phyloP scores from a whole-genome alignment of 2,329 filamentous ascomycete genomes.

The Epichloe brachyelytri region DNA sequence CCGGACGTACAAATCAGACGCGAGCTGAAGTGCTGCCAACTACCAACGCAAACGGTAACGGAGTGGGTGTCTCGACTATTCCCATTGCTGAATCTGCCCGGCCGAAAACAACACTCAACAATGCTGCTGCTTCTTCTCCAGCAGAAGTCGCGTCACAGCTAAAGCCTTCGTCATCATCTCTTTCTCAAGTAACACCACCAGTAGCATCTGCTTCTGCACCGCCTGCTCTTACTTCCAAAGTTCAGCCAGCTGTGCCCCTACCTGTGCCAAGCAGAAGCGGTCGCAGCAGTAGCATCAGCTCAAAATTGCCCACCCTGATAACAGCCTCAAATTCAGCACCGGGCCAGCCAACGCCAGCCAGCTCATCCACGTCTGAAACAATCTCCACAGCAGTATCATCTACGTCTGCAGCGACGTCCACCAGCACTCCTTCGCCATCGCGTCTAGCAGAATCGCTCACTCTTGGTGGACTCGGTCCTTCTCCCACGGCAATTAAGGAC shows the following conservation, averaged over 20 bases:
- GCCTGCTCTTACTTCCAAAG: not conserved
- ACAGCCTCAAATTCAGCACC: not conserved
- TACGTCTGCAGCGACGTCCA: not conserved
- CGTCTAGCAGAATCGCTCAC: not conserved
- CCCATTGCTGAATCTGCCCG: constrained; percentile 14
- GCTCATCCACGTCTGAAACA: not conserved
- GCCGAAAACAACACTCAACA: constrained; percentile 16
- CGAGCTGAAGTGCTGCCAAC: not conserved
- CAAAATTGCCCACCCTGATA: not conserved
- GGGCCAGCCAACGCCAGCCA: not conserved
- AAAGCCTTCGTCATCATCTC: not conserved
- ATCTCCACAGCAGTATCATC: constrained; percentile 5
- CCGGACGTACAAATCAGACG: not conserved
- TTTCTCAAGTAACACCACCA: not conserved
- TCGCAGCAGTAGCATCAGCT: not conserved
- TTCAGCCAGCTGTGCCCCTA: not conserved
- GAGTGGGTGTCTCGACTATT: constrained; percentile 18
- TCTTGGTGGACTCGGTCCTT: constrained; percentile 1
- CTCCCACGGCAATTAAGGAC: not conserved
- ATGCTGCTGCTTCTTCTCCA: not conserved
- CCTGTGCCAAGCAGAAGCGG: not conserved
- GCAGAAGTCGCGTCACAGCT: not conserved
- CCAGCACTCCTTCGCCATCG: not conserved
- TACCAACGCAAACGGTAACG: constrained; percentile 12
- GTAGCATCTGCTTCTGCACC: not conserved